Evolutionary conservation across 2,329 filamentous ascomycete genomes (phyloP).

Genomic region (Cladosporium phlei): DNA sequence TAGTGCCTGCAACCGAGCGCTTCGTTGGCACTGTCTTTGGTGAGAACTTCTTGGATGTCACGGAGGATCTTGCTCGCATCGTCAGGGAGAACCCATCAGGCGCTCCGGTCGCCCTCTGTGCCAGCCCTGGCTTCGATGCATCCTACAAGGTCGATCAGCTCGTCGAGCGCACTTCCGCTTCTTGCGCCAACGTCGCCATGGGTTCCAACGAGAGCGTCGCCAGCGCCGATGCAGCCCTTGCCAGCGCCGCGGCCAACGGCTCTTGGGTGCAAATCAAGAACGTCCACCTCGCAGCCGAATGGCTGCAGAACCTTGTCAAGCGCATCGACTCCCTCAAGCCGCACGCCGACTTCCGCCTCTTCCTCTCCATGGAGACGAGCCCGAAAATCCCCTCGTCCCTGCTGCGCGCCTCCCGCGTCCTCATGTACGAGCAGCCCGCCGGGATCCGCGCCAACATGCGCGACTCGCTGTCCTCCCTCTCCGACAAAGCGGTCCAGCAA

Average conservation of each 20-base stretch:
- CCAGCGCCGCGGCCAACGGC: constrained; percentile 82
- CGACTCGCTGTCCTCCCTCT: constrained; percentile 78
- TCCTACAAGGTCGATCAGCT: constrained; percentile 98
- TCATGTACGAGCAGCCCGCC: constrained; percentile 98
- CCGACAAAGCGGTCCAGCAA: constrained; percentile 58
- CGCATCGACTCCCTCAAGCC: constrained; percentile 92
- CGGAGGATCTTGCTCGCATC: constrained; percentile 79
- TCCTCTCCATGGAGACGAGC: constrained; percentile 96
- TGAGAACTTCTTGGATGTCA: constrained; percentile 71
- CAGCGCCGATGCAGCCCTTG: constrained; percentile 91
- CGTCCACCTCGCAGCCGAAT: constrained; percentile 90
- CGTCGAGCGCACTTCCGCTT: constrained; percentile 75
- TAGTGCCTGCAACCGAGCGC: constrained; percentile 87
- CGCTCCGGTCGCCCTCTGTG: constrained; percentile 84
- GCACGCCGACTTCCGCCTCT: constrained; percentile 85
- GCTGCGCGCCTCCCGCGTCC: constrained; percentile 82
- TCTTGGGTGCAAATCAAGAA: constrained; percentile 99
- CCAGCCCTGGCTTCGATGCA: constrained; percentile 93
- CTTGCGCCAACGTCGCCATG: constrained; percentile 97
- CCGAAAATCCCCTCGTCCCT: constrained; percentile 96
- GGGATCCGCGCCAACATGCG: constrained; percentile 98
- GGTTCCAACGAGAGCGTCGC: constrained; percentile 91
- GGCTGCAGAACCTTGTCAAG: constrained; percentile 97
- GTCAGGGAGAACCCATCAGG: constrained; percentile 78
- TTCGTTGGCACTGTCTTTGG: constrained; percentile 87